Evolutionary conservation across 2,329 filamentous ascomycete species (phyloP), one percentile per base, ranked within the genome.

Genomic region (Neocucurbitaria cava): DNA sequence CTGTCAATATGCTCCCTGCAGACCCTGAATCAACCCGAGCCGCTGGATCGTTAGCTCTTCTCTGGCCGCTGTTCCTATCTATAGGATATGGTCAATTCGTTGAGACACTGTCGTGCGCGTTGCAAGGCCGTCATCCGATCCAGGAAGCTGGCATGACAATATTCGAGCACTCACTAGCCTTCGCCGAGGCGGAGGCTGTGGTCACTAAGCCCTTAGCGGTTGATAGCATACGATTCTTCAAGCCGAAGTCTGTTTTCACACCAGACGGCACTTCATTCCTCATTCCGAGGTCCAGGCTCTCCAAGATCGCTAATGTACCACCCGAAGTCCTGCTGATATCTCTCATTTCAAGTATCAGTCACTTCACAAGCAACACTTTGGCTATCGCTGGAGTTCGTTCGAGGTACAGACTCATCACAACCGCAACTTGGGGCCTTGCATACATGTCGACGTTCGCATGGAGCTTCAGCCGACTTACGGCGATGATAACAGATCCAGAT

Each of bases 91-190:
- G 92, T 64, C 91, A 96, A 71, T 94, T 98, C 64, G 79, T 96
- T 18, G 95, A 98, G 76, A 95, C 91, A 0, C 78, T 98, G 9
- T 89, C 89, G 3, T 96, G 92, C 73, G 91, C 94, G 9, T 83
- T 98, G 6, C 92, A 96, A 73, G 94, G 94, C 28, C 87, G 90
- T 2, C 85, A 87, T 2, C 85, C 91, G 0, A 86, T 90, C 59
- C 89, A 91, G 0, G 95, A 98, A 77, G 96, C 92, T 1, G 93
- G 92, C 17, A 96, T 98, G 91, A 96, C 93, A 0, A 85, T 97
- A 2, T 96, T 98, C 68, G 95, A 99, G 73, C 93, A 97, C 70
- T 97, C 93, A 0, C 82, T 99, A 8, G 94, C 94, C 2, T 99
- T 98, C 77, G 92, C 94, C 10, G 95, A 99, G 76, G 94, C 94